Evolutionary conservation across 768 basidiomycete species (phyloP), one percentile per base, ranked within the genome.

Genomic region (Kwoniella dendrophila): DNA sequence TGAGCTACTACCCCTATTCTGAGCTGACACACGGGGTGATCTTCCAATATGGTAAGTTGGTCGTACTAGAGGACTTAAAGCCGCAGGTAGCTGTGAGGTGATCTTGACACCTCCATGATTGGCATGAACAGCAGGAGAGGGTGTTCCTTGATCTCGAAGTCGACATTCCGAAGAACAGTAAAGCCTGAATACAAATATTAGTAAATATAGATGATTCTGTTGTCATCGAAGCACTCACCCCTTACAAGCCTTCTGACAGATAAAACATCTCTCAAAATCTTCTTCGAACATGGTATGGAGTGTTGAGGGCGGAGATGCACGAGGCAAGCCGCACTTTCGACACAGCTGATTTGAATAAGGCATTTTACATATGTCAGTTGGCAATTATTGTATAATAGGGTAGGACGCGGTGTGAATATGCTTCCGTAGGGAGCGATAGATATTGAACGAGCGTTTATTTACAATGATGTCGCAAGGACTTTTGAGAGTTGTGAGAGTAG

Each of bases 141-240:
- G 34, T 24, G 63, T 56, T 26, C 73, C 71, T 43, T 65, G 69
- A 50, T 75, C 73, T 43, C 72, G 69, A 38, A 63, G 50, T 26
- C 68, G 63, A 52, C 73, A 75, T 44, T 71, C 69, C 8, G 69
- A 69, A 10, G 74, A 75, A 64, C 74, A 75, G 63, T 73, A 75
- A n/a, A 75, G 66, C 4, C 74, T 75, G 38, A 1, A 30, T 36
- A 38, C 5, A 40, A 16, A 16, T 18, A 36, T 71, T 56, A 63
- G 68, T 41, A 27, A 4, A n/a, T n/a, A n/a, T n/a, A n/a, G n/a
- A n/a, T n/a, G n/a, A n/a, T n/a, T n/a, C n/a, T n/a, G n/a, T n/a
- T n/a, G n/a, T 12, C 3, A 52, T 32, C 5, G n/a, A 12, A 26
- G 7, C 14, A 66, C 74, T 73, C 52, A 75, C 74, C 69, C 72